Conservation (phyloP, 164 flowering plant genomes). For the Vitis riparia region DNA sequence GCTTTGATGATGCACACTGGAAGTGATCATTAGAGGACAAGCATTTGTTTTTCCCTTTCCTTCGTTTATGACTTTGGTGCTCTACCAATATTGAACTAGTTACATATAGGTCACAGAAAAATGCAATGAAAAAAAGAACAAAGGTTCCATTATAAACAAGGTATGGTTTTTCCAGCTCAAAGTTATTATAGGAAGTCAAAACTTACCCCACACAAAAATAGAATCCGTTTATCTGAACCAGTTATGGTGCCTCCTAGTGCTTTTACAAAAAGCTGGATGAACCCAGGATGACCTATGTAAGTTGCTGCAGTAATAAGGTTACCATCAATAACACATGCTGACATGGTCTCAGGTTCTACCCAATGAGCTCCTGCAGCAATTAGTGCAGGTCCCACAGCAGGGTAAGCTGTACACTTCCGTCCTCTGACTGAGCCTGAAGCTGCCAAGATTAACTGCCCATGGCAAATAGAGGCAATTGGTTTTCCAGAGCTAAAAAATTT, state of each 20-base stretch:
- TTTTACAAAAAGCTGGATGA: slow-evolving; percentile 65
- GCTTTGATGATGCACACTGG: too few relatives aligned
- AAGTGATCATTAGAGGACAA: too few relatives aligned
- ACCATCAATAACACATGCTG: slow-evolving; percentile 67
- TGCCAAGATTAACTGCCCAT: slow-evolving; percentile 90
- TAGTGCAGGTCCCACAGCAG: slow-evolving; percentile 64
- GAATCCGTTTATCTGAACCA: slow-evolving; percentile 63
- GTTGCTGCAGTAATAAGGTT: slow-evolving; percentile 77
- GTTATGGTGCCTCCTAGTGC: slow-evolving; percentile 78
- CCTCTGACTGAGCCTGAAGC: slow-evolving; percentile 79
- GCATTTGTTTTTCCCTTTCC: too few relatives aligned
- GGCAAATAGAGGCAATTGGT: slow-evolving; percentile 87
- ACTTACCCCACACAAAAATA: slow-evolving; percentile 97
- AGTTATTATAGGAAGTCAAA: neutral
- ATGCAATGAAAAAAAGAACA: too few relatives aligned
- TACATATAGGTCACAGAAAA: too few relatives aligned
- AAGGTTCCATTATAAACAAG: too few relatives aligned
- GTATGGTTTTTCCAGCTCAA: neutral
- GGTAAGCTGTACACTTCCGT: slow-evolving; percentile 73
- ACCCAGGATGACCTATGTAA: slow-evolving; percentile 82
- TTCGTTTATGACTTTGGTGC: too few relatives aligned
- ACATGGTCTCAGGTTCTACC: slow-evolving; percentile 71
- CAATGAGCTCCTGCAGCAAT: slow-evolving; percentile 83
- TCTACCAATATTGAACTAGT: too few relatives aligned
- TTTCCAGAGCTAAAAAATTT: slow-evolving; percentile 56